Evolutionary conservation across 805 yeast genomes (phyloP).

Genomic region (Spathaspora arborariae): DNA sequence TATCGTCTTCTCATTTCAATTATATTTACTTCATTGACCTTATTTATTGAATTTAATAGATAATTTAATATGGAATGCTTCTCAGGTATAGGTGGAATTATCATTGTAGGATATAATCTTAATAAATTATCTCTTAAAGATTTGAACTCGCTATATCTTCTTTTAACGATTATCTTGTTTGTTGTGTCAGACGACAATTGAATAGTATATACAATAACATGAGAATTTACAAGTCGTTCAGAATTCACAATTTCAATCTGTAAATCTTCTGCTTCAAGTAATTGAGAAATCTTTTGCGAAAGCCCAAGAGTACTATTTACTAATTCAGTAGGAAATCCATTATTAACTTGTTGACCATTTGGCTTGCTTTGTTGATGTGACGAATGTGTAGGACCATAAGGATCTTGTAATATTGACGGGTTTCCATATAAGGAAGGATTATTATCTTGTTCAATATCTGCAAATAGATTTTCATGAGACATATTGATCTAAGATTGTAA

Average conservation of each 20-base stretch:
- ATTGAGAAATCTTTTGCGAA: conserved; percentile 26
- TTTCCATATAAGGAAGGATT: conserved; percentile 41
- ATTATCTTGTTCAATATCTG: conserved; percentile 43
- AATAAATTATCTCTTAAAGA: conserved; percentile 36
- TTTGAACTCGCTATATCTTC: conserved; percentile 43
- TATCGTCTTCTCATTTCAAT: conserved; percentile 49
- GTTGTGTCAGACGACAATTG: conserved; percentile 15
- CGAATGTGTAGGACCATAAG: conserved; percentile 15
- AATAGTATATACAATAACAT: conserved; percentile 37
- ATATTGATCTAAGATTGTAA: neutral
- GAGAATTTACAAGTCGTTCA: conserved; percentile 32
- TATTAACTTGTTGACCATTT: neutral
- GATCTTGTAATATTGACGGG: conserved; percentile 24
- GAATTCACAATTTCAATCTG: conserved; percentile 29
- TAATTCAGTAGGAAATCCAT: conserved; percentile 16
- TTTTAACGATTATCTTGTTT: conserved; percentile 29
- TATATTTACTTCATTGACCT: conserved; percentile 29
- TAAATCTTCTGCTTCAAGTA: conserved; percentile 25
- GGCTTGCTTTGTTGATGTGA: neutral
- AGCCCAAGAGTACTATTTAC: conserved; percentile 27
- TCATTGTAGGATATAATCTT: conserved; percentile 35
- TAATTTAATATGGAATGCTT: conserved; percentile 45
- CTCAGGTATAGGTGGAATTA: conserved; percentile 44
- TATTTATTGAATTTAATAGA: conserved; percentile 37
- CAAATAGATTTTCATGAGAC: conserved; percentile 19